phyloP scores from a whole-genome alignment of 1,139 yeast genomes.

The Candida mesenterica region DNA sequence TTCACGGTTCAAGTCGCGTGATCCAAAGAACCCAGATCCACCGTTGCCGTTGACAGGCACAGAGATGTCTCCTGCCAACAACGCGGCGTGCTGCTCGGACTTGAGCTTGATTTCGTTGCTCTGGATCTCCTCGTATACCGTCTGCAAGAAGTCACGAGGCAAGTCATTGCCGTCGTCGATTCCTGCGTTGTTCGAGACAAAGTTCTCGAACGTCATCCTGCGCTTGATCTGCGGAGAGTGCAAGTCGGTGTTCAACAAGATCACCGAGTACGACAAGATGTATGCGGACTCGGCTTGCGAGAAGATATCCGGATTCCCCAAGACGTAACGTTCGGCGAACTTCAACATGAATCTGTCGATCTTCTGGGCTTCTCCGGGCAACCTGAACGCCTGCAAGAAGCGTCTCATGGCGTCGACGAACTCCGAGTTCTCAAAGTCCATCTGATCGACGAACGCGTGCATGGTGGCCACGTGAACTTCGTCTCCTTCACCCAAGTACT shows the following conservation, averaged over 20 bases:
- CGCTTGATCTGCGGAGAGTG: slow-evolving; percentile 85
- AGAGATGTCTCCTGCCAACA: slow-evolving; percentile 61
- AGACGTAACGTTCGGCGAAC: slow-evolving; percentile 88
- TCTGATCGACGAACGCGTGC: slow-evolving; percentile 90
- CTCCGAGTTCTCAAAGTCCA: slow-evolving; percentile 67
- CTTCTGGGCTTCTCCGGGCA: slow-evolving; percentile 98
- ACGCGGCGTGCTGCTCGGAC: slow-evolving; percentile 93
- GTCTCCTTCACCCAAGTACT: slow-evolving; percentile 87
- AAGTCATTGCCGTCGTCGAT: slow-evolving; percentile 89
- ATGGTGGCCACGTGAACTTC: slow-evolving; percentile 74
- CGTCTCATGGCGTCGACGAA: slow-evolving; percentile 86
- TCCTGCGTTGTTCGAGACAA: slow-evolving; percentile 83
- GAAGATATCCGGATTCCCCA: slow-evolving; percentile 82
- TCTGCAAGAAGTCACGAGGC: slow-evolving; percentile 67
- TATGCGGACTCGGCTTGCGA: slow-evolving; percentile 95
- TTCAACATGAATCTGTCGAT: slow-evolving; percentile 95
- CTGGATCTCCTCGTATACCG: slow-evolving; percentile 74
- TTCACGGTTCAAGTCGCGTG: slow-evolving; percentile 74
- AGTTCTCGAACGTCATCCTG: slow-evolving; percentile 86
- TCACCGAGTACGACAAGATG: slow-evolving; percentile 86
- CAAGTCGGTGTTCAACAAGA: slow-evolving; percentile 90
- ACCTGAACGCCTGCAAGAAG: slow-evolving; percentile 82
- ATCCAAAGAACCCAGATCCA: slow-evolving; percentile 67
- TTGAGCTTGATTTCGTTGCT: slow-evolving; percentile 83
- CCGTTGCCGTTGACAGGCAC: slow-evolving; percentile 31